Evolutionary conservation across 2,329 filamentous ascomycete species (phyloP), one percentile per base, ranked within the genome.

Genomic region (Monosporascus sp.): DNA sequence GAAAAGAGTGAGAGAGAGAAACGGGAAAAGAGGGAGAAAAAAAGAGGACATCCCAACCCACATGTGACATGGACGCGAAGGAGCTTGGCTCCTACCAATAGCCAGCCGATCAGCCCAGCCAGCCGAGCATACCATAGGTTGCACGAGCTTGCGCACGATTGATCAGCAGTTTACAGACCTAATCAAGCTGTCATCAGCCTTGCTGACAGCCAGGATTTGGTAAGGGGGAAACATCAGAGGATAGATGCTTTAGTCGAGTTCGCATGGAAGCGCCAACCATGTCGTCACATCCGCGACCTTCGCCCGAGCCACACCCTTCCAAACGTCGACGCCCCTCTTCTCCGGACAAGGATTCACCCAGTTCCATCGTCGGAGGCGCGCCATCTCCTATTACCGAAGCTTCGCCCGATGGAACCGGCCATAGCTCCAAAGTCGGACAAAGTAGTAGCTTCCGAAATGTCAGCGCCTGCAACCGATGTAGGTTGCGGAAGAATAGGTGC

Each of bases 381-480:
- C 54, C 58, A 47, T 71, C 68, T 47, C 60, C 66, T 50, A 58
- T 59, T 41, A 57, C 65, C 36, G 63, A 68, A 38, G 59, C 67
- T 48, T 53, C 63, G 44, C 60, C 67, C 58, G 63, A 65, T 48
- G 64, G 63, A 49, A 59, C 65, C 50, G 62, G 60, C 17, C 59
- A 59, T n/a, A 54, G 57, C 44, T 65, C 64, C 39, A 83, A 81
- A 62, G 69, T 74, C 15, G 78, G 78, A 9, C 80, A 84, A 68
- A 83, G 81, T 68, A 84, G 78, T 68, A 85, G 78, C 60, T 93
- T 93, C 65, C 85, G 89, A 62, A 93, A 92, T 69, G 93, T 97
- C 59, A 95, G 89, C 69, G 93, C 93, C 52, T 97, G 93, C 73
- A 96, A 97, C 74, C 84, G 91, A 41, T 97, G 93, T 71, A 83